These are phyloP conservation scores for Smallanthus sonchifolius DNA, from an alignment of 129 eudicot genomes.

Conservation along the genomic window DNA sequence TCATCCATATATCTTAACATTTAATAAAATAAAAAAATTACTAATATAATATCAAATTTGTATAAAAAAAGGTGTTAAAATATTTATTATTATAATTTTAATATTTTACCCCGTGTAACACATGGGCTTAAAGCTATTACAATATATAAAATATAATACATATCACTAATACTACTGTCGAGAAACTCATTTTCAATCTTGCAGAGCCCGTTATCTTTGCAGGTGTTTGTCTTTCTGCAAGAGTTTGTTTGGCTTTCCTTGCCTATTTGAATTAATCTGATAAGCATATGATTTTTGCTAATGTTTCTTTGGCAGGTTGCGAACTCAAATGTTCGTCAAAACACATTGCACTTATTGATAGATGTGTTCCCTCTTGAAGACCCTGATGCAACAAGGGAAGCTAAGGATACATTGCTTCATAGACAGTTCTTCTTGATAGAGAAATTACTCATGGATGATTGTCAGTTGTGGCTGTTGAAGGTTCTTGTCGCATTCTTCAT, in stretches of 20 bases:
- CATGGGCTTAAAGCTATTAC: too few species aligned
- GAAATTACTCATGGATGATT: conserved; percentile 74
- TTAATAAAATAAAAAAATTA: too few species aligned
- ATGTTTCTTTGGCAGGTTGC: conserved; percentile 67
- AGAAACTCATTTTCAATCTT: conserved; percentile 72
- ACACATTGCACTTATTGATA: conserved; percentile 76
- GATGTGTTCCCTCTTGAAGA: conserved; percentile 96
- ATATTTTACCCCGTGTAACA: too few species aligned
- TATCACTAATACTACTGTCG: too few species aligned
- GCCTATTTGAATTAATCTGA: conserved; percentile 9
- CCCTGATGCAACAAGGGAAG: conserved; percentile 86
- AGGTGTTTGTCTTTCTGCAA: conserved; percentile 56
- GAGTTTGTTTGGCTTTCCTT: neutral
- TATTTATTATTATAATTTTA: too few species aligned
- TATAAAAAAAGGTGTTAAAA: too few species aligned
- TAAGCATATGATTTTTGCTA: neutral
- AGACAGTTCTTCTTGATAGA: conserved; percentile 79
- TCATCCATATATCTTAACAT: too few species aligned
- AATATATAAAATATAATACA: too few species aligned
- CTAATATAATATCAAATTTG: too few species aligned
- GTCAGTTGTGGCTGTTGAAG: conserved; percentile 97
- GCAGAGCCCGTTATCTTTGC: conserved; percentile 94
- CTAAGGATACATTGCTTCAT: conserved; percentile 64
- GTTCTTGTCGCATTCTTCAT: conserved; percentile 82
- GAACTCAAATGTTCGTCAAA: conserved; percentile 91